Evolutionary conservation across 78 protist genomes (phyloP).

Genomic region (Dictyostelium firmibasis): DNA sequence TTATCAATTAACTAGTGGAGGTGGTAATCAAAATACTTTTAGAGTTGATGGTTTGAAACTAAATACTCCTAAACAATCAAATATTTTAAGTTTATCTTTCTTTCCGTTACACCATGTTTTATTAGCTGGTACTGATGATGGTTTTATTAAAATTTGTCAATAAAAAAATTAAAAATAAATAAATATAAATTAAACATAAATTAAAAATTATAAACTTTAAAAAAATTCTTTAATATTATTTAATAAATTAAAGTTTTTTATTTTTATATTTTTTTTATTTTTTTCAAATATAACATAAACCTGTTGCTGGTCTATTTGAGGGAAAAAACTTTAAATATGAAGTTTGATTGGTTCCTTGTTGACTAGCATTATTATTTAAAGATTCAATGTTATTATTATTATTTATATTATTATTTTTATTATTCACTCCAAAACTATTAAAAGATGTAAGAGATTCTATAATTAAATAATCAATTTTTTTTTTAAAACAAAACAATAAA

Average conservation of each 20-base stretch:
- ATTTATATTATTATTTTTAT: background rate
- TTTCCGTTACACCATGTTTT: conserved; percentile 59
- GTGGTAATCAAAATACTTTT: conserved; percentile 22
- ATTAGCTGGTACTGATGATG: conserved; percentile 65
- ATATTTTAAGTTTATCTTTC: conserved; percentile 16
- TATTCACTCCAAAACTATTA: background rate
- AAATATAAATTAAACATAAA: background rate
- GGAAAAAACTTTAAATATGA: background rate
- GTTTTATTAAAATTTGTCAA: conserved; percentile 18
- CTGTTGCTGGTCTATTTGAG: background rate
- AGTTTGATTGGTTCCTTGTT: background rate
- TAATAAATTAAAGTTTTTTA: too few species aligned
- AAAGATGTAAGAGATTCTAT: background rate
- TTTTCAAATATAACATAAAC: background rate
- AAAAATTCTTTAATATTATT: too few species aligned
- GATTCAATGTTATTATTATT: background rate
- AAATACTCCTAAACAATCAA: conserved; percentile 54
- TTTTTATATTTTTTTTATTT: background rate
- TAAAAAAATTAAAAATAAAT: background rate
- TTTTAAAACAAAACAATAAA: too few species aligned
- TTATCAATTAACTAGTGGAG: background rate
- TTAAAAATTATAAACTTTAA: too few species aligned
- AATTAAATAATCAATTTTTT: too few species aligned
- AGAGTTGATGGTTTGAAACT: conserved; percentile 57
- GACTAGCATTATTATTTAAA: background rate